Evolutionary conservation across 2,329 filamentous ascomycete genomes (phyloP).

Genomic region (Epichloe scottii): DNA sequence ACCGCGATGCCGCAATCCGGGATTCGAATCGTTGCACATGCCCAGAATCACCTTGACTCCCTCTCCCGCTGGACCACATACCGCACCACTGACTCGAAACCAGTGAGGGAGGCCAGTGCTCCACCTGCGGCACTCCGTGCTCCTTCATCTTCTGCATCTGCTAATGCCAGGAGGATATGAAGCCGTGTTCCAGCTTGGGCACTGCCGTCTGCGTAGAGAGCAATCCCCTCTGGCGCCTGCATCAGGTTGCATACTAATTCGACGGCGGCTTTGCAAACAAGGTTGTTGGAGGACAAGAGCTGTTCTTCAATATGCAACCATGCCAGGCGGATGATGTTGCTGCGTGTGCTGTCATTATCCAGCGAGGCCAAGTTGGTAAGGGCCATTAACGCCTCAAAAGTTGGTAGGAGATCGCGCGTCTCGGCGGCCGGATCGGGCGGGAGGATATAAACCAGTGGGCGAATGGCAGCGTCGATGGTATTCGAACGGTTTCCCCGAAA

Average conservation of each 20-base stretch:
- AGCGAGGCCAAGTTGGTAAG: slow-evolving; percentile 86
- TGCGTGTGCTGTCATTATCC: slow-evolving; percentile 52
- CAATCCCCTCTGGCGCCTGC: slow-evolving; percentile 51
- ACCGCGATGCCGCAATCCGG: slow-evolving; percentile 59
- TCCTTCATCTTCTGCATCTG: slow-evolving; percentile 69
- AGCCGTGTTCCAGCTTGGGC: slow-evolving; percentile 60
- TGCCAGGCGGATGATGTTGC: slow-evolving; percentile 57
- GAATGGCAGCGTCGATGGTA: slow-evolving; percentile 67
- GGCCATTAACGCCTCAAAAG: slow-evolving; percentile 82
- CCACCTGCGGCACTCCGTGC: slow-evolving; percentile 80
- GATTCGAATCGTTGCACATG: slow-evolving; percentile 61
- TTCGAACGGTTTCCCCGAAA: slow-evolving; percentile 68
- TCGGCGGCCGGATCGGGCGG: slow-evolving; percentile 48
- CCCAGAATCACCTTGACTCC: slow-evolving; percentile 70
- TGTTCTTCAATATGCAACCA: slow-evolving; percentile 75
- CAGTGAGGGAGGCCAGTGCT: slow-evolving; percentile 72
- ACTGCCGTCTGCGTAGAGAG: slow-evolving; percentile 55
- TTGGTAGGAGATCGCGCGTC: slow-evolving; percentile 67
- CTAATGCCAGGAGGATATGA: slow-evolving; percentile 74
- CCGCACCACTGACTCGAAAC: slow-evolving; percentile 61
- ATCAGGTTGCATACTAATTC: slow-evolving; percentile 89
- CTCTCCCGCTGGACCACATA: slow-evolving; percentile 58
- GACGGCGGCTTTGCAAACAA: slow-evolving; percentile 70
- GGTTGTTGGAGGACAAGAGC: slow-evolving; percentile 60
- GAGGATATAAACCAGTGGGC: slow-evolving; percentile 67